These are phyloP conservation scores for Leccinum imitatum DNA, from an alignment of 768 basidiomycete genomes.

Conservation along the genomic window DNA sequence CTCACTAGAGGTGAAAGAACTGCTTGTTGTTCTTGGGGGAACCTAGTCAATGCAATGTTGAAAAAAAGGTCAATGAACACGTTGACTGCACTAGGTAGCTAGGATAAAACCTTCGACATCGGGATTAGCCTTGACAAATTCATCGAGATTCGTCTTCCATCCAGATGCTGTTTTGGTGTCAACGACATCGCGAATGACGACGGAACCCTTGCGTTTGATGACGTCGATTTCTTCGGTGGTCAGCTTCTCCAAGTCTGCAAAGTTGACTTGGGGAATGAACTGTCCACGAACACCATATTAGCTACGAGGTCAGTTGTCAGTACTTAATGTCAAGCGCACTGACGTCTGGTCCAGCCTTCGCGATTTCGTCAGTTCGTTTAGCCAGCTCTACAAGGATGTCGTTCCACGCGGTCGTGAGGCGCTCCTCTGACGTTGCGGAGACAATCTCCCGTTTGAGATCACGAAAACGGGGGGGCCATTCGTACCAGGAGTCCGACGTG, in stretches of 20 bases:
- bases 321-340: constrained; percentile 10
- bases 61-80: not conserved
- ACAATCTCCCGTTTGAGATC: constrained; percentile 62
- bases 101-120: constrained; percentile 45
- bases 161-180: constrained; percentile 50
- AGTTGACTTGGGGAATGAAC: constrained; percentile 64
- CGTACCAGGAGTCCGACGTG: constrained; percentile 12
- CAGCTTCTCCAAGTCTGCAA: constrained; percentile 50
- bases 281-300: constrained; percentile 21
- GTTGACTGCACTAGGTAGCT: not conserved
- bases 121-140: constrained; percentile 59
- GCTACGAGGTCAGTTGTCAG: not conserved
- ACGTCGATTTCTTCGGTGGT: constrained; percentile 43
- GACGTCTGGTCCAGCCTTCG: constrained; percentile 49
- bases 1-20: constrained; percentile 72
- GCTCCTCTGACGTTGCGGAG: constrained; percentile 45
- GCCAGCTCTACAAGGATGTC: constrained; percentile 57
- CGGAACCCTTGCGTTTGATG: constrained; percentile 55
- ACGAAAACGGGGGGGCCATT: constrained; percentile 43
- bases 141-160: constrained; percentile 58
- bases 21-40: constrained; percentile 58
- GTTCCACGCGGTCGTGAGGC: constrained; percentile 53
- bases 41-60: constrained; percentile 35
- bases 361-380: constrained; percentile 44
- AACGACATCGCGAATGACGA: constrained; percentile 63